Base-by-base conservation (phyloP, 1,139 yeast species). In the Pichia sp. region DNA sequence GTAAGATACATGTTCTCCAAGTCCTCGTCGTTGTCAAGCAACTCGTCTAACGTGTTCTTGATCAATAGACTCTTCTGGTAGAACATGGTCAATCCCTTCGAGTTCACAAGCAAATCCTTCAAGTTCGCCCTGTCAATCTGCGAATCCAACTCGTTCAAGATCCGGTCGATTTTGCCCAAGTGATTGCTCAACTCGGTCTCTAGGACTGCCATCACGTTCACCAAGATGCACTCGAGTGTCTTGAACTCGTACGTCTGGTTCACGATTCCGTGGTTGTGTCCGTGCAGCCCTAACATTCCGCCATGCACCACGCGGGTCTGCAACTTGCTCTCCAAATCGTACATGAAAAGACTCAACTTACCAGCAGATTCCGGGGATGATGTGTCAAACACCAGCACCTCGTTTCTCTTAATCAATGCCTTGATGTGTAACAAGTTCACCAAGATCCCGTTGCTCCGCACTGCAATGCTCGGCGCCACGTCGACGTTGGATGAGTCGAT, bases 1-100 rank as follows among this genome's bases (percentile, higher is more conserved):
- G 89, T 82, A 50, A 93, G 72, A 66, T 89, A 90, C 85, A 93
- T 84, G 8, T 82, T 90, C 1, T 90, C 90, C 60, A 95, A 71
- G 71, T 90, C 97, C 59, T 93, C 97, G 66, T 90, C 97, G 60
- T 81, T 88, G 56, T 90, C 97, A 54, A 90, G 68, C 23, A 87
- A 65, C 58, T 87, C 92, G 63, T 87, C 95, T 48, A 87, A 69
- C 0, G 85, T 86, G 60, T 85, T 84, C 61, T 89, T 75, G 54
- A 87, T 84, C 64, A 87, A 75, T 4, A 82, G 71, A 0, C 87
- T 79, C 64, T 84, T 81, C 66, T 85, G 92, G 62, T 83, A 78
- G 64, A 85, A 86, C 30, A 84, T 77, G 2, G 87, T 79, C 51
- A 87, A 74, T 54, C 79, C 76, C 67, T 87, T 87, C 64, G 85